Base-by-base conservation (phyloP, 1,139 yeast genomes). In the Martiniozyma asiatica region DNA sequence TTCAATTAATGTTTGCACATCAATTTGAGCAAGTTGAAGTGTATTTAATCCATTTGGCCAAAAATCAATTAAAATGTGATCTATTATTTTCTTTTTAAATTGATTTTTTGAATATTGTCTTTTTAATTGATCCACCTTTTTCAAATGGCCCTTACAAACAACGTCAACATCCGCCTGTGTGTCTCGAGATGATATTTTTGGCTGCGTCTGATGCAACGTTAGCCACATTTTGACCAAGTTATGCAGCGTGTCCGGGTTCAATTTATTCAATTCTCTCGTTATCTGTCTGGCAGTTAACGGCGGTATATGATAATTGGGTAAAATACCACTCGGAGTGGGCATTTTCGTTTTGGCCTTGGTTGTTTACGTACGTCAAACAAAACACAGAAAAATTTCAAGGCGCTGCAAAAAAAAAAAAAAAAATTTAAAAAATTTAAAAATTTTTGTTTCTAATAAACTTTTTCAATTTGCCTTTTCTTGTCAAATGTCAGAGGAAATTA, bases 1-100 rank as follows among this genome's bases (percentile, higher is more conserved):
- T 41, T 74, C 77, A 4, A 77, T 66, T 24, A 79, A 57, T 26
- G 65, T 47, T 41, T 73, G 79, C 35, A 79, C 68, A 43, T 81
- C 93, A 7, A 79, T 55, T 40, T 79, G 87, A 0, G 93, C 78
- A 27, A 74, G 49, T 46, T 81, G 94, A 13, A 72, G 59, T 6
- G 79, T 51, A 42, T 75, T 79, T 29, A 80, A 51, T 0, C 93
- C 93, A 4, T 56, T 44, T 1, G 68, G 59, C 73, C 85, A 80
- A 44, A 60, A 70, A 20, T 72, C 72, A 23, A 57, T 59, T 7
- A 75, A 38, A 10, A 77, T 55, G 28, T 55, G 53, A 35, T 73
- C 76, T 3, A 73, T 55, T 9, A 74, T 44, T 34, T 56, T 58
- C 26, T 62, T 47, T 42, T 73, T 74, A 9, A 64, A 48, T 1